Evolutionary conservation across 129 eudicot genomes (phyloP).

Genomic region (Erigeron canadensis): DNA sequence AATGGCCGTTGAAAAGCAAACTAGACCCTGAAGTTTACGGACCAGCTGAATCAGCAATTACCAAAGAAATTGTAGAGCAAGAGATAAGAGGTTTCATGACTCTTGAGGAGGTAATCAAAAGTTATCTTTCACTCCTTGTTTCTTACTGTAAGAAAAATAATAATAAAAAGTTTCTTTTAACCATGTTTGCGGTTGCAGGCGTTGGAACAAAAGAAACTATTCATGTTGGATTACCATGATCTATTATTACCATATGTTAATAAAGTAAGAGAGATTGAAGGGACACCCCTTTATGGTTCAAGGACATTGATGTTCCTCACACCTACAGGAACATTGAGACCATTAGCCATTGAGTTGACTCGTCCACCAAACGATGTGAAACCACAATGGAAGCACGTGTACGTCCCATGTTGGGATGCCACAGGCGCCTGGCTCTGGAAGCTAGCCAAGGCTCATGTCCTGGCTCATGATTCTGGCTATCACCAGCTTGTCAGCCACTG

Average conservation of each 20-base stretch:
- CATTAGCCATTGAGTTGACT: slow-evolving; percentile 74
- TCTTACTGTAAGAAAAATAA: not conserved
- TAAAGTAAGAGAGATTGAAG: slow-evolving; percentile 57
- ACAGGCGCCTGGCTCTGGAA: slow-evolving; percentile 74
- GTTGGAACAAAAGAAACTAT: slow-evolving; percentile 56
- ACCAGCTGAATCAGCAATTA: slow-evolving; percentile 68
- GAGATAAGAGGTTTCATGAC: slow-evolving; percentile 55
- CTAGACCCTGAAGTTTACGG: slow-evolving; percentile 72
- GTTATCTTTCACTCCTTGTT: not conserved
- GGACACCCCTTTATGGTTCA: slow-evolving; percentile 71
- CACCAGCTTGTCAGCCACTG: slow-evolving; percentile 80
- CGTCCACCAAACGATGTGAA: slow-evolving; percentile 60
- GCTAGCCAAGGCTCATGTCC: slow-evolving; percentile 73
- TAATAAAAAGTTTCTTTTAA: too few species aligned
- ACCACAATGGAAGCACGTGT: slow-evolving; percentile 69
- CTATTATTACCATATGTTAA: slow-evolving; percentile 64
- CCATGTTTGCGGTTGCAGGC: slow-evolving; percentile 45
- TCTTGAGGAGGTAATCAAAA: slow-evolving; percentile 47
- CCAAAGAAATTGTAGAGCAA: slow-evolving; percentile 52
- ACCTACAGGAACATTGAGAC: slow-evolving; percentile 44
- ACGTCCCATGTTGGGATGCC: slow-evolving; percentile 42
- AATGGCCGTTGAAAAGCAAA: slow-evolving; percentile 80
- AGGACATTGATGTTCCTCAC: slow-evolving; percentile 66
- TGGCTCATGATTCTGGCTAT: slow-evolving; percentile 75
- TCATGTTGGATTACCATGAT: slow-evolving; percentile 70